These are phyloP conservation scores for Nicotiana noctiflora DNA, from an alignment of 257 asterid genomes.

Conservation along the genomic window DNA sequence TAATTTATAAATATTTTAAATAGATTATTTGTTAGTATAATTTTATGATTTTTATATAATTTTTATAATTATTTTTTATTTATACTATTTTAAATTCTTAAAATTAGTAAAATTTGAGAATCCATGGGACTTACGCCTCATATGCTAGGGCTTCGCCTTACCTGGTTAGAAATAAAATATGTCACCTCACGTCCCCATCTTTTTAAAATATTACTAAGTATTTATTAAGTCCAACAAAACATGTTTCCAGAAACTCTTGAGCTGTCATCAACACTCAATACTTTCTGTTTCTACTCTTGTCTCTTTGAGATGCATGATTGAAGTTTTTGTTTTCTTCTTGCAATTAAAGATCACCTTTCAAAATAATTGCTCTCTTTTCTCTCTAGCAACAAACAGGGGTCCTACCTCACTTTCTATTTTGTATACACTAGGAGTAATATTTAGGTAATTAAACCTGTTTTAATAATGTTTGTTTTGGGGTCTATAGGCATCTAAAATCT, in stretches of 20 bases:
- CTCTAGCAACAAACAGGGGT: neutral
- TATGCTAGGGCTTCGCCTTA: no score
- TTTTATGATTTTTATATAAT: no score
- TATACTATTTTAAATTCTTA: no score
- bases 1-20: no score
- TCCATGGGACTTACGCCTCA: no score
- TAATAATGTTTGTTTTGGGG: neutral
- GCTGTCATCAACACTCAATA: neutral
- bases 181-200: no score
- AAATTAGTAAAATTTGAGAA: no score
- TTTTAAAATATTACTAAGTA: no score
- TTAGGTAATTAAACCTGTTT: neutral
- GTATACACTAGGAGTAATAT: neutral
- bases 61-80: no score
- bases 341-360: neutral
- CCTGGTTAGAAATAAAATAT: no score
- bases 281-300: neutral
- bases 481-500: neutral
- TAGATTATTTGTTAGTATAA: no score
- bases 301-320: neutral
- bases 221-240: neutral
- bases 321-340: neutral
- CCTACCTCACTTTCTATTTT: neutral
- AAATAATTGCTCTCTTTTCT: neutral
- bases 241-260: neutral